These are phyloP conservation scores for Thielaviopsis musarum DNA, from an alignment of 2,329 filamentous ascomycete species.

Conservation along the genomic window DNA sequence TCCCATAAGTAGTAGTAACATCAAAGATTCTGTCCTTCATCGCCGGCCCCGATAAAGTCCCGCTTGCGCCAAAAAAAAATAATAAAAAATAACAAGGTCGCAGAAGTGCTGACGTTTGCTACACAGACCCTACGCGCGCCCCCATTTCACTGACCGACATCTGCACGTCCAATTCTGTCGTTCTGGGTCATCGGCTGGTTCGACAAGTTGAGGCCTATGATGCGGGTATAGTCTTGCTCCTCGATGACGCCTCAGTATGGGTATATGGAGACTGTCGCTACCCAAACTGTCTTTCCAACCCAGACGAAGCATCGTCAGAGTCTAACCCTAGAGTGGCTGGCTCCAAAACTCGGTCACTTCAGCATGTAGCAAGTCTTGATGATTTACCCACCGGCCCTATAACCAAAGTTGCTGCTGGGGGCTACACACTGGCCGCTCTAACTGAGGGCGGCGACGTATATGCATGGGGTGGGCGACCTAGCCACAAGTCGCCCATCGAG, in stretches of 20 bases:
- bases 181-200: conserved; percentile 14
- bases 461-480: conserved; percentile 33
- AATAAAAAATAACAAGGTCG: too few relatives aligned
- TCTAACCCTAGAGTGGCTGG: neutral
- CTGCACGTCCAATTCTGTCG: neutral
- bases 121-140: neutral
- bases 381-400: conserved; percentile 35
- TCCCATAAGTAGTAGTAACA: too few relatives aligned
- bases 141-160: neutral
- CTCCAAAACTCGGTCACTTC: neutral
- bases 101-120: neutral
- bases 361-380: conserved; percentile 29
- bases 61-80: too few relatives aligned
- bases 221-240: conserved; percentile 31
- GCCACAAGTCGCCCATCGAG: conserved; percentile 7
- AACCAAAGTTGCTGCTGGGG: conserved; percentile 35
- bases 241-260: conserved; percentile 27
- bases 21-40: neutral
- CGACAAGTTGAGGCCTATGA: conserved; percentile 30
- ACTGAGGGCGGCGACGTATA: conserved; percentile 42
- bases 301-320: neutral
- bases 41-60: too few relatives aligned
- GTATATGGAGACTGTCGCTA: conserved; percentile 44
- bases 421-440: conserved; percentile 40
- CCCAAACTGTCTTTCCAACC: conserved; percentile 23